Percentiles rank a stretch among this genome's conserved stretches.
Conservation (phyloP, 1,284 basidiomycete species). For the Marasmius sp. region DNA sequence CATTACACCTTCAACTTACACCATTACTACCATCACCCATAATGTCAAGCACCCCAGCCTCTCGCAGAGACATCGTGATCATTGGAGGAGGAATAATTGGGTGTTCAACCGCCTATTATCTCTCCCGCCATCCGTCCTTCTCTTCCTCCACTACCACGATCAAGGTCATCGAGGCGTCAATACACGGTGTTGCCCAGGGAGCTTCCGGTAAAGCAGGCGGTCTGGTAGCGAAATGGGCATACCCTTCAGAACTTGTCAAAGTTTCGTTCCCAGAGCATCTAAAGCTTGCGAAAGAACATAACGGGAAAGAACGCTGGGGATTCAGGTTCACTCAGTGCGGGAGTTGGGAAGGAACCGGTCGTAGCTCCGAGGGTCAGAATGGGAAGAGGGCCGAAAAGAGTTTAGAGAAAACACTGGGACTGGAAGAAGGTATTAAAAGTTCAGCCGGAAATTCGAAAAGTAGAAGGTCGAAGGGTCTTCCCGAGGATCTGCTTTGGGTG, state of each 20-base stretch:
- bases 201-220: slow-evolving; percentile 92
- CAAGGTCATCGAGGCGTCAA: slow-evolving; percentile 78
- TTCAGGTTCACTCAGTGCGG: slow-evolving; percentile 72
- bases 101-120: slow-evolving; percentile 83
- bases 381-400: slow-evolving; percentile 39
- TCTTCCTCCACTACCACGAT: slow-evolving; percentile 38
- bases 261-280: slow-evolving; percentile 83
- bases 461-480: slow-evolving; percentile 43
- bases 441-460: slow-evolving; percentile 18
- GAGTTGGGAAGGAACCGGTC: slow-evolving; percentile 64
- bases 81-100: slow-evolving; percentile 72
- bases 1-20: no score
- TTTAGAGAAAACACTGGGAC: slow-evolving; percentile 56
- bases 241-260: slow-evolving; percentile 72
- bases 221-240: slow-evolving; percentile 84
- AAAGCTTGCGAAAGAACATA: slow-evolving; percentile 72
- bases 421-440: slow-evolving; percentile 28
- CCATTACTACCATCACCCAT: neutral
- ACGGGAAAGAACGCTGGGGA: slow-evolving; percentile 78
- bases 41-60: neutral
- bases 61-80: slow-evolving; percentile 33
- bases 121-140: slow-evolving; percentile 58
- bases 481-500: slow-evolving; percentile 65
- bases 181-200: slow-evolving; percentile 63
- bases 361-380: slow-evolving; percentile 23